Evolutionary conservation across 2,329 filamentous ascomycete genomes (phyloP), one percentile per base, ranked within the genome.

Genomic region (Trichoderma brevicompactum): DNA sequence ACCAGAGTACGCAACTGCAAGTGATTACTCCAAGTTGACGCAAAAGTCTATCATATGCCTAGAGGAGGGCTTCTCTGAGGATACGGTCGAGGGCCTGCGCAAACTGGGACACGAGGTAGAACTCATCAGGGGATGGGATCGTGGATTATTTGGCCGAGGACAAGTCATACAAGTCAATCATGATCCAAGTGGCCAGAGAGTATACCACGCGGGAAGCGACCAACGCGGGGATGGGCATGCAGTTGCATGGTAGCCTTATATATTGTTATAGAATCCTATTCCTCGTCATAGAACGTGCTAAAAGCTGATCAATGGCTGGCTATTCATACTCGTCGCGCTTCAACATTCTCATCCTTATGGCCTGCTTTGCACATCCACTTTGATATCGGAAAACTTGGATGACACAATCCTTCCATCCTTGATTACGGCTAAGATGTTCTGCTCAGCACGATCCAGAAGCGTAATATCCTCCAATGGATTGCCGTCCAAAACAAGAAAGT

Each of bases 401-500:
- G 43, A 48, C 17, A 59, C n/a, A 1, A 62, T 13, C 17, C 59
- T 62, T 12, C 84, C 84, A 36, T 84, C 84, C 69, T 87, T 86
- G 63, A 86, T 77, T 1, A 86, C 82, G 5, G 77, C 81, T 43
- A 85, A 66, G 5, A 86, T 68, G 65, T 81, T 75, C 68, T 79
- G 75, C 34, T 84, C 80, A 3, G 79, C 79, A 38, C 76, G 55
- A 40, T 59, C 55, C 43, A 59, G 1, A 7, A 59, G 17, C 1
- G 55, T 48, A 8, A 59, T 59, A 2, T 59, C 55, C 2, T 59
- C 17, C 12, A 59, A 2, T n/a, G 55, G 55, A 28, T 59, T 48
- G 1, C 8, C 70, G 67, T 82, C 36, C 15, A 62, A n/a, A 4
- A 62, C 40, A 15, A 54, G 43, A 43, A 87, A 58, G 71, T 87